Conservation (phyloP, 768 basidiomycete species). For the Tricholoma hemisulphureum region DNA sequence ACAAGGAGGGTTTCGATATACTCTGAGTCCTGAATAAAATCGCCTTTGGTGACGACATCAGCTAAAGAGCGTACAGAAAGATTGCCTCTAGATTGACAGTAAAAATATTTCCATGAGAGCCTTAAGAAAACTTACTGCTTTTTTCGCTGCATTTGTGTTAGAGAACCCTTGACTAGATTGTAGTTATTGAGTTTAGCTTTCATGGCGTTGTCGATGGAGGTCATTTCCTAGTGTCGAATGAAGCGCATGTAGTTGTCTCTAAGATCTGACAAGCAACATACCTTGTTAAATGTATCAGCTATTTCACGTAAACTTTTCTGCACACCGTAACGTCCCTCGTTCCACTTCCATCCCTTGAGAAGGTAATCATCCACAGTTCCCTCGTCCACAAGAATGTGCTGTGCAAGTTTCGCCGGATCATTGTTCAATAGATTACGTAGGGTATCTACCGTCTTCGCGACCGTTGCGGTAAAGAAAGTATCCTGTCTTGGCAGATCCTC, state of each 20-base stretch:
- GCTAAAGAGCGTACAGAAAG: constrained; percentile 86
- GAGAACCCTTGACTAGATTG: constrained; percentile 89
- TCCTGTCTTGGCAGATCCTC: constrained; percentile 95
- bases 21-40: constrained; percentile 87
- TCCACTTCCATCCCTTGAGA: constrained; percentile 87
- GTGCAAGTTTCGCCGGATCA: constrained; percentile 70
- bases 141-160: constrained; percentile 92
- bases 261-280: constrained; percentile 29
- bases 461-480: constrained; percentile 76
- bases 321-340: constrained; percentile 84
- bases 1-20: constrained; percentile 91
- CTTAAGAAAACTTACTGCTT: constrained; percentile 41
- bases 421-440: constrained; percentile 88
- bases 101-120: constrained; percentile 6
- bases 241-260: background rate
- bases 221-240: constrained; percentile 74
- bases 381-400: constrained; percentile 81
- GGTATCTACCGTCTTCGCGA: constrained; percentile 93
- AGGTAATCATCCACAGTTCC: constrained; percentile 75
- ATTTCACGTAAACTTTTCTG: constrained; percentile 82
- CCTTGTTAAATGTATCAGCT: constrained; percentile 83
- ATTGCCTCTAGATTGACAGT: constrained; percentile 66
- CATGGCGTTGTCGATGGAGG: constrained; percentile 90
- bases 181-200: constrained; percentile 90
- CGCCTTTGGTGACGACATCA: constrained; percentile 78